phyloP scores from a whole-genome alignment of 768 basidiomycete genomes.

The Vararia minispora region DNA sequence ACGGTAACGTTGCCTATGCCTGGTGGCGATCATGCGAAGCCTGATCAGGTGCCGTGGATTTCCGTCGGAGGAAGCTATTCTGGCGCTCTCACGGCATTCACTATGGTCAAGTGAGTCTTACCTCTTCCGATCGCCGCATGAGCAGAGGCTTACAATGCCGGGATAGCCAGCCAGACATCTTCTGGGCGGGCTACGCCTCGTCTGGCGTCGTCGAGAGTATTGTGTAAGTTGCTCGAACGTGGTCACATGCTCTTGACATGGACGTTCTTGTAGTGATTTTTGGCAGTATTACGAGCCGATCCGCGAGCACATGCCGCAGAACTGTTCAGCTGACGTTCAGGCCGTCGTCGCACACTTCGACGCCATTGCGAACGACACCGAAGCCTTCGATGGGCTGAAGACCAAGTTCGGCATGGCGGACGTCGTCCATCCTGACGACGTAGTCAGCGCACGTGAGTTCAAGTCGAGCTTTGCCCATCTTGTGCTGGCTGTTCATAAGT shows the following conservation, averaged over 20 bases:
- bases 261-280: not conserved
- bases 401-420: slow-evolving; percentile 25
- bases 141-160: no score
- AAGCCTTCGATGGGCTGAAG: not conserved
- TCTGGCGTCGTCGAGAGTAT: not conserved
- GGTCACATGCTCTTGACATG: not conserved
- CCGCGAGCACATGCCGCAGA: not conserved
- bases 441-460: not conserved
- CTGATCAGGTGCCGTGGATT: slow-evolving; percentile 34
- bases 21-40: slow-evolving; percentile 45
- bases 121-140: not conserved
- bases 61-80: slow-evolving; percentile 33
- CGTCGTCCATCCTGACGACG: not conserved
- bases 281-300: not conserved
- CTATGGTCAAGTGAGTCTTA: slow-evolving; percentile 51
- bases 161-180: slow-evolving; percentile 23
- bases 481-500: not conserved
- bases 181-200: not conserved
- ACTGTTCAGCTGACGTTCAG: slow-evolving; percentile 40
- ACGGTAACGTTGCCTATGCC: slow-evolving; percentile 60
- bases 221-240: not conserved
- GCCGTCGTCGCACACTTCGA: slow-evolving; percentile 34
- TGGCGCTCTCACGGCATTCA: slow-evolving; percentile 44
- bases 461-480: not conserved
- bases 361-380: not conserved